A percentile compares a stretch with the other conserved stretches of the same genome.
These are phyloP conservation scores for Biscutella laevigata DNA, from an alignment of 441 rosid species.

Conservation along the genomic window DNA sequence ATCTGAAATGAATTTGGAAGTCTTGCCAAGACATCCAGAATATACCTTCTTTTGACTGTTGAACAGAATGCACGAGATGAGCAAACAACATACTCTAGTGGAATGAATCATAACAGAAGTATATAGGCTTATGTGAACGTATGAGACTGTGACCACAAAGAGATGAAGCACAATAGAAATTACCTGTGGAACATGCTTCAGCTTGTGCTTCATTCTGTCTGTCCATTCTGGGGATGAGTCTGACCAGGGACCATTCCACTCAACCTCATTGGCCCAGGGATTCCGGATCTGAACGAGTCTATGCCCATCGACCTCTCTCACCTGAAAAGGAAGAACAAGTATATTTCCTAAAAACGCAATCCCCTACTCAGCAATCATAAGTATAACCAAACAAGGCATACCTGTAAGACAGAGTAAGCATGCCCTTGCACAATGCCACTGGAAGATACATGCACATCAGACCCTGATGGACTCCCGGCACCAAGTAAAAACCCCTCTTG, in stretches of 20 bases:
- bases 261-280: slow-evolving; percentile 99
- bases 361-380: slow-evolving; percentile 5
- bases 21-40: slow-evolving; percentile 99
- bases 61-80: slow-evolving; percentile 18
- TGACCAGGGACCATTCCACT: slow-evolving; percentile 99
- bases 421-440: slow-evolving; percentile 99
- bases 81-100: not conserved
- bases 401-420: slow-evolving; percentile 97
- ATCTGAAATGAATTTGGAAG: slow-evolving; percentile 97
- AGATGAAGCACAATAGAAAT: slow-evolving; percentile 3
- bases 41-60: slow-evolving; percentile 96
- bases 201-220: slow-evolving; percentile 96
- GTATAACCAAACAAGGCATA: slow-evolving; percentile 24
- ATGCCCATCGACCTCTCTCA: slow-evolving; percentile 97
- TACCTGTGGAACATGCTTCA: slow-evolving; percentile 92
- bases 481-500: slow-evolving; percentile 99
- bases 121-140: not conserved
- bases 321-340: slow-evolving; percentile 37
- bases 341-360: not conserved
- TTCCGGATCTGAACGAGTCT: slow-evolving; percentile 96
- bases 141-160: not conserved
- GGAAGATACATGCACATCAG: slow-evolving; percentile 97
- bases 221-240: slow-evolving; percentile 97
- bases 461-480: slow-evolving; percentile 99
- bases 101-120: not conserved